Percentiles rank a stretch among this genome's conserved stretches.
These are phyloP conservation scores for Groenewaldozyma sp. DNA, from an alignment of 1,139 yeast genomes.

Conservation along the genomic window DNA sequence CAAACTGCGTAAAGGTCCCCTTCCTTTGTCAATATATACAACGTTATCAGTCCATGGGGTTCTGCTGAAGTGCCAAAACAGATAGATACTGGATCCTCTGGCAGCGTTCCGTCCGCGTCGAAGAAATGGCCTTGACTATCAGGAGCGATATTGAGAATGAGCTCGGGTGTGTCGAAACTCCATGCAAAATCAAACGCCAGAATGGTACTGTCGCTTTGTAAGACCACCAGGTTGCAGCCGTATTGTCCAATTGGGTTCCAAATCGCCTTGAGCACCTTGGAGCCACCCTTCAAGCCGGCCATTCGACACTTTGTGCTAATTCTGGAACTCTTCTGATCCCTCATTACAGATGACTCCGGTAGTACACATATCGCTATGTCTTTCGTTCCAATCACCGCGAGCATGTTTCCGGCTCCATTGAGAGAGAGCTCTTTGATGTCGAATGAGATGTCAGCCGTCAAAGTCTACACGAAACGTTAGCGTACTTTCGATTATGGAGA, in stretches of 20 bases:
- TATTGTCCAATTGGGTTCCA: conserved; percentile 39
- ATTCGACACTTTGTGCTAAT: neutral
- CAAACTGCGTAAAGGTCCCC: conserved; percentile 47
- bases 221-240: conserved; percentile 35
- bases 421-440: conserved; percentile 23
- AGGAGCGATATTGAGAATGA: conserved; percentile 11
- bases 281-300: neutral
- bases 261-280: conserved; percentile 22
- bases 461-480: no score
- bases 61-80: conserved; percentile 38
- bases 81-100: conserved; percentile 33
- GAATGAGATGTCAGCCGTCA: conserved; percentile 22
- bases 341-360: conserved; percentile 14
- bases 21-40: conserved; percentile 42
- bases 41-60: conserved; percentile 34
- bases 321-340: neutral
- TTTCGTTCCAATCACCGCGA: conserved; percentile 34
- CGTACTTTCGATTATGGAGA: no score
- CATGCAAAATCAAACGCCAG: conserved; percentile 30
- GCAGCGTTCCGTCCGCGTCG: conserved; percentile 9
- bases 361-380: conserved; percentile 28
- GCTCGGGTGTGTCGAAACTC: conserved; percentile 23
- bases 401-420: conserved; percentile 34
- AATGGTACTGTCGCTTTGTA: conserved; percentile 31
- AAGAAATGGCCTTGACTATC: conserved; percentile 3